These are phyloP conservation scores for Solanum etuberosum DNA, from an alignment of 257 asterid species.

Conservation along the genomic window DNA sequence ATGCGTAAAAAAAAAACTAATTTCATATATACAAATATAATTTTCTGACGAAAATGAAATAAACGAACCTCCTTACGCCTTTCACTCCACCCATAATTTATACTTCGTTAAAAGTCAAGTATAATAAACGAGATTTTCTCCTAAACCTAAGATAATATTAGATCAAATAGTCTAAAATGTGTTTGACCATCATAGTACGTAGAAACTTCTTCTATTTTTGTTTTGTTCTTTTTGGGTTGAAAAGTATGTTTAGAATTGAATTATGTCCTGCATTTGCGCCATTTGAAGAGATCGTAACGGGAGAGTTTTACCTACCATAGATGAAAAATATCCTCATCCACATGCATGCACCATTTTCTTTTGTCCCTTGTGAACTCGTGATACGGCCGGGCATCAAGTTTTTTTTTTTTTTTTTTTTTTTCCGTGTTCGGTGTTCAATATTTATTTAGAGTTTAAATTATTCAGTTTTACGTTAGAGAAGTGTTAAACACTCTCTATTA, in stretches of 20 bases:
- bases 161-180: neutral
- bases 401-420: too few species aligned
- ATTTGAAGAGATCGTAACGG: slow-evolving; percentile 3
- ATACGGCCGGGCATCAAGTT: neutral
- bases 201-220: neutral
- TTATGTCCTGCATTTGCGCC: neutral
- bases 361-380: neutral
- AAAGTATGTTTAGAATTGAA: neutral
- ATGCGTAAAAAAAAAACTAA: neutral
- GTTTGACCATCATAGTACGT: neutral
- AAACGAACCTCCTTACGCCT: neutral
- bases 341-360: slow-evolving; percentile 9
- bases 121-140: neutral
- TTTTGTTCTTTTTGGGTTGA: neutral
- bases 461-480: neutral
- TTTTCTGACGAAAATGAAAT: neutral
- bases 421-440: neutral
- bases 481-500: neutral
- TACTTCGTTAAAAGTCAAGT: neutral
- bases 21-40: neutral
- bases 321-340: neutral
- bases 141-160: neutral
- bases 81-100: neutral
- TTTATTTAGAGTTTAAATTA: neutral
- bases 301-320: slow-evolving; percentile 21